A percentile compares a stretch with the other conserved stretches of the same genome.
Conservation (phyloP, 2,329 filamentous ascomycete genomes). For the Elsinoe fawcettii region DNA sequence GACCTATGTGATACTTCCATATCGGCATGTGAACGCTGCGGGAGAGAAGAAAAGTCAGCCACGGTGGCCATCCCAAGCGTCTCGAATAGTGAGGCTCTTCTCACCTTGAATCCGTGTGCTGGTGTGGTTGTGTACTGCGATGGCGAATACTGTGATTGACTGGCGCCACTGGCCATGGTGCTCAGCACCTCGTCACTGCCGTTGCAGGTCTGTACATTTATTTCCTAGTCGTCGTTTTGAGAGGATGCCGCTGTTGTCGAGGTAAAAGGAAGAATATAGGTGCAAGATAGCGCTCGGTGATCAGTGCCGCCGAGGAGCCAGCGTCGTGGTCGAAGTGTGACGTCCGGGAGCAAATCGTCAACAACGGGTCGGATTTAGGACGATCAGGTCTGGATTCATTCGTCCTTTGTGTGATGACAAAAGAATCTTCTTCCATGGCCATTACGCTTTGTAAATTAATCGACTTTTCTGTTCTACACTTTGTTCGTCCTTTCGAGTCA, state of each 20-base stretch:
- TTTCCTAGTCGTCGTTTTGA: neutral
- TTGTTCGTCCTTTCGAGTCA: slow-evolving; percentile 3
- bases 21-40: slow-evolving; percentile 17
- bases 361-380: slow-evolving; percentile 9
- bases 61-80: neutral
- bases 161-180: slow-evolving; percentile 14
- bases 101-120: slow-evolving; percentile 17
- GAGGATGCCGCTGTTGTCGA: neutral
- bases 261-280: neutral
- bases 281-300: neutral
- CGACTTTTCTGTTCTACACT: slow-evolving; percentile 2
- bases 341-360: slow-evolving; percentile 10
- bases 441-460: neutral
- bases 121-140: neutral
- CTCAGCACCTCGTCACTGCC: slow-evolving; percentile 2
- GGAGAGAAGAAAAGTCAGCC: neutral
- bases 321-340: slow-evolving; percentile 5
- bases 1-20: slow-evolving; percentile 19
- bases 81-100: neutral
- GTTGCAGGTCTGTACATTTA: neutral
- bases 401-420: slow-evolving; percentile 5
- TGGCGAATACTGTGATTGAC: neutral
- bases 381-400: slow-evolving; percentile 4
- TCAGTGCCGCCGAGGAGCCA: neutral
- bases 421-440: neutral